phyloP scores from a whole-genome alignment of 441 rosid genomes.

The Arabidopsis lyrata region DNA sequence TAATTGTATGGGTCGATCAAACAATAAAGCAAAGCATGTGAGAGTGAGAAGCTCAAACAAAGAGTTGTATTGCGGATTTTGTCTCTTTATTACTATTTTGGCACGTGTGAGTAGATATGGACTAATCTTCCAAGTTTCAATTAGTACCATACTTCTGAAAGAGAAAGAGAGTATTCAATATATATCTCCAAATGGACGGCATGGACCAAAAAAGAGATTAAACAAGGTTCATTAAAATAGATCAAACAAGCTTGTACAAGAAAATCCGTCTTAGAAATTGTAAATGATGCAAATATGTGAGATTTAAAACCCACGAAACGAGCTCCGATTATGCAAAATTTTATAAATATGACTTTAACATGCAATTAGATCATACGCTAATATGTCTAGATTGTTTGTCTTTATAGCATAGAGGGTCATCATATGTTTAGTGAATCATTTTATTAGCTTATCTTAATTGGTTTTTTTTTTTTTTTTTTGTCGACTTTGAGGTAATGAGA shows the following conservation, averaged over 20 bases:
- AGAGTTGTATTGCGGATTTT: constrained; percentile 27
- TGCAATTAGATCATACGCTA: not conserved
- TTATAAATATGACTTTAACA: not conserved
- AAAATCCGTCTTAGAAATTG: not conserved
- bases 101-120: constrained; percentile 39
- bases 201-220: not conserved
- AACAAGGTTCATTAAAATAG: not conserved
- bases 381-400: constrained; percentile 6
- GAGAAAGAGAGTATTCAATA: constrained; percentile 3
- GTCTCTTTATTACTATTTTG: constrained; percentile 36
- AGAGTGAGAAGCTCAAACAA: constrained; percentile 27
- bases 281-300: not conserved
- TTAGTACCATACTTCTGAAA: constrained; percentile 21
- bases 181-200: constrained; percentile 16
- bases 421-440: constrained; percentile 36
- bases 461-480: too few relatives aligned
- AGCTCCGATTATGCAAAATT: not conserved
- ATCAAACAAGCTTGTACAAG: too few relatives aligned
- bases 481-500: too few relatives aligned
- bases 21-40: constrained; percentile 28
- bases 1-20: constrained; percentile 10
- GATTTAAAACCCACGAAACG: not conserved
- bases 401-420: constrained; percentile 26
- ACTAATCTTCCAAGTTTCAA: constrained; percentile 18
- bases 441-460: constrained; percentile 27